Evolutionary conservation across 495 filamentous ascomycete species (phyloP).

Genomic region (Penicillium argentinense): DNA sequence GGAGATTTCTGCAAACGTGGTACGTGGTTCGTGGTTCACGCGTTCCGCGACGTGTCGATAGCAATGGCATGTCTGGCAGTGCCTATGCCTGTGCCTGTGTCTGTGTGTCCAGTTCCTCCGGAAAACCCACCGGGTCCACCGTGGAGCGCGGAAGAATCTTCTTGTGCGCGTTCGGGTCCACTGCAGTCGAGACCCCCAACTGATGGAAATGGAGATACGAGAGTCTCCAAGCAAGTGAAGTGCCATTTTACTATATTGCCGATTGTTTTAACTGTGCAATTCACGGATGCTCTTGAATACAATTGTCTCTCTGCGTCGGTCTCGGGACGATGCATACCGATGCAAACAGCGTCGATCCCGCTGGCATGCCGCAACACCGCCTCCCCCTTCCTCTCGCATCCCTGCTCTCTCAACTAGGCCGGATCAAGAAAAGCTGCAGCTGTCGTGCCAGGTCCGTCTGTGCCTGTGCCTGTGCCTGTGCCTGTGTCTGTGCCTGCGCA

Average conservation of each 20-base stretch:
- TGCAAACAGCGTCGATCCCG: slow-evolving; percentile 20
- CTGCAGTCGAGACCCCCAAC: not conserved
- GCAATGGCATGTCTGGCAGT: slow-evolving; percentile 1
- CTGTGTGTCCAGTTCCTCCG: too few relatives aligned
- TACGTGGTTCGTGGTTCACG: too few relatives aligned
- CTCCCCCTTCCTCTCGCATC: slow-evolving; percentile 34
- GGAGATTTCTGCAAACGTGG: slow-evolving; percentile 3
- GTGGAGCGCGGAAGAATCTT: not conserved
- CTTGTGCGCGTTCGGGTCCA: not conserved
- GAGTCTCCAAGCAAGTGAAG: too few relatives aligned
- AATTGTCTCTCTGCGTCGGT: not conserved
- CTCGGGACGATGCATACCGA: not conserved
- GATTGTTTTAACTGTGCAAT: too few relatives aligned
- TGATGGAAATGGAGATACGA: too few relatives aligned
- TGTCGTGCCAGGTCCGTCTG: not conserved
- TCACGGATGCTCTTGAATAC: not conserved
- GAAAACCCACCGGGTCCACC: not conserved
- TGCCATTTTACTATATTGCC: too few relatives aligned
- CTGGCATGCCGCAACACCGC: slow-evolving; percentile 39
- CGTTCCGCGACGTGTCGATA: slow-evolving; percentile 2
- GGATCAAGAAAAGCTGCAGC: slow-evolving; percentile 5
- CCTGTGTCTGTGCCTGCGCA: too few relatives aligned
- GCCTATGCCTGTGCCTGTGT: too few relatives aligned
- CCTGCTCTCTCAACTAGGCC: slow-evolving; percentile 8
- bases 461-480: not conserved